These are phyloP conservation scores for Aspergillus cavernicola DNA, from an alignment of 495 filamentous ascomycete species.

Conservation along the genomic window DNA sequence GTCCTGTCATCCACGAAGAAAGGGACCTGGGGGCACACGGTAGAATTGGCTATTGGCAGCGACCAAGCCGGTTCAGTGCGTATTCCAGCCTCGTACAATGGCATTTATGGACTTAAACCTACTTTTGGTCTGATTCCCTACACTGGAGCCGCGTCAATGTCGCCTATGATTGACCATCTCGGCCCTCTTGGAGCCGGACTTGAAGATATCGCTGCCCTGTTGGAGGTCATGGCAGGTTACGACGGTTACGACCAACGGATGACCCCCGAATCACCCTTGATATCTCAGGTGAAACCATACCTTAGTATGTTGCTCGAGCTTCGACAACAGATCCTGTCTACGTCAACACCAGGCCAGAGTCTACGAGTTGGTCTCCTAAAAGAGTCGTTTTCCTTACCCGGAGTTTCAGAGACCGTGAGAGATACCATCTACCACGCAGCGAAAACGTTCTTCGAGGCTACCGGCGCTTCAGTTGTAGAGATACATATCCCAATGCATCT, in stretches of 20 bases:
- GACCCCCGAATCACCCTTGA: slow-evolving; percentile 36
- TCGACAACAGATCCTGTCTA: no score
- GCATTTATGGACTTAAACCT: slow-evolving; percentile 42
- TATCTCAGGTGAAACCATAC: slow-evolving; percentile 31
- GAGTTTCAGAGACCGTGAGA: slow-evolving; percentile 38
- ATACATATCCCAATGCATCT: slow-evolving; percentile 50
- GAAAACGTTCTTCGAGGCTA: slow-evolving; percentile 33
- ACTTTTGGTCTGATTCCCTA: slow-evolving; percentile 52
- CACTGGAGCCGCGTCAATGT: slow-evolving; percentile 37
- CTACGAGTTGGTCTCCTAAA: slow-evolving; percentile 44
- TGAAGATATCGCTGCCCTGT: slow-evolving; percentile 47
- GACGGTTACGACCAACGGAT: slow-evolving; percentile 53
- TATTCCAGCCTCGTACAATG: slow-evolving; percentile 46
- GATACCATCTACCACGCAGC: slow-evolving; percentile 36
- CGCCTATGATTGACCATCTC: slow-evolving; percentile 44
- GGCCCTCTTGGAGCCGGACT: slow-evolving; percentile 48
- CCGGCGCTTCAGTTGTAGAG: slow-evolving; percentile 46
- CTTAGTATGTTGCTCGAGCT: background rate
- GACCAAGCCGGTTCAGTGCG: slow-evolving; percentile 57
- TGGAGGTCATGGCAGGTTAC: slow-evolving; percentile 50
- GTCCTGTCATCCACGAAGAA: slow-evolving; percentile 4
- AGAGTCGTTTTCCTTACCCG: slow-evolving; percentile 42
- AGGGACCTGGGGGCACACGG: background rate
- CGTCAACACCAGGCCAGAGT: background rate
- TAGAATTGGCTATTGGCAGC: slow-evolving; percentile 48